phyloP scores from a whole-genome alignment of 495 filamentous ascomycete species.

The Hypomontagnella submonticulosa region DNA sequence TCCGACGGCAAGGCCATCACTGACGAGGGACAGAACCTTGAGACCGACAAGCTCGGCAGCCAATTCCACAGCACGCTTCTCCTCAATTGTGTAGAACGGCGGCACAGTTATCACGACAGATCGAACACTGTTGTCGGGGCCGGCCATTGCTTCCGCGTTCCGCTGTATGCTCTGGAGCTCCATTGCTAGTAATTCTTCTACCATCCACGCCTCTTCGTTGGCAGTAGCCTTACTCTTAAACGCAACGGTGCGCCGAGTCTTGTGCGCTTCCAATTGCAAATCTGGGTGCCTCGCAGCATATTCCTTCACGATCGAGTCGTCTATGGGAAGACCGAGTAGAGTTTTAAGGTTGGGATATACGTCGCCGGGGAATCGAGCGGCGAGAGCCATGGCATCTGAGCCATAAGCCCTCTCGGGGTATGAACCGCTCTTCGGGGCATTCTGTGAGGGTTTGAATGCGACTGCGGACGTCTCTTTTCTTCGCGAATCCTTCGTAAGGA shows the following conservation, averaged over 20 bases:
- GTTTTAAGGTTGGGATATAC: conserved; percentile 93
- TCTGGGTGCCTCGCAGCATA: conserved; percentile 81
- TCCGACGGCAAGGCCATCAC: conserved; percentile 91
- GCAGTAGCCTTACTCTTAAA: conserved; percentile 75
- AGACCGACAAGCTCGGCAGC: conserved; percentile 90
- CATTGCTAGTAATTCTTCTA: conserved; percentile 97
- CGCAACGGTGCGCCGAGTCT: conserved; percentile 74
- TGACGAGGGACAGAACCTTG: conserved; percentile 83
- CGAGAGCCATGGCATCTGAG: conserved; percentile 86
- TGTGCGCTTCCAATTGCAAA: conserved; percentile 64
- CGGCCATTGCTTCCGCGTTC: conserved; percentile 88
- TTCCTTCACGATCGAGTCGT: conserved; percentile 68
- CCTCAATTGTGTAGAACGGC: conserved; percentile 88
- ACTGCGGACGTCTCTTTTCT: conserved; percentile 93
- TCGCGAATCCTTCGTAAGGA: conserved; percentile 97
- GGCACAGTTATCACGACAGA: conserved; percentile 92
- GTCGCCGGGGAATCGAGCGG: conserved; percentile 89
- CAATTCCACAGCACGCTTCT: conserved; percentile 82
- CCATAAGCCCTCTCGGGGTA: conserved; percentile 95
- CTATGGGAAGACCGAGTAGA: conserved; percentile 77
- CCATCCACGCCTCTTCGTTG: conserved; percentile 77
- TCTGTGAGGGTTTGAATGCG: conserved; percentile 86
- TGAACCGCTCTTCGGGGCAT: conserved; percentile 63
- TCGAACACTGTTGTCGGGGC: conserved; percentile 75
- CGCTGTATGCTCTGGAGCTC: conserved; percentile 86